Base-by-base conservation (phyloP, 352 stramenopile genomes). In the Pythium aristosporum region DNA sequence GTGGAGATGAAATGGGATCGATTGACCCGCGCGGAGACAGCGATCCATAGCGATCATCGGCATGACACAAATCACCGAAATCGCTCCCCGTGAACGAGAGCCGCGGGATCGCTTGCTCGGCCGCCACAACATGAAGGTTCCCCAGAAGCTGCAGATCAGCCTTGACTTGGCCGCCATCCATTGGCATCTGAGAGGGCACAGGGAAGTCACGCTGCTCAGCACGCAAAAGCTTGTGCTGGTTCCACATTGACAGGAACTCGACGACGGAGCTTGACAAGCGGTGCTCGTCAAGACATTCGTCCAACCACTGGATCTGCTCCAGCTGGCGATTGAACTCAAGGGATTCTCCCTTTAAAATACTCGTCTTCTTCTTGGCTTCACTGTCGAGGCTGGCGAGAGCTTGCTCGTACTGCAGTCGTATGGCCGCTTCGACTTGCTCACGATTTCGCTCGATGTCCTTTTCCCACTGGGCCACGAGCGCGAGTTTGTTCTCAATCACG, bases 251-350 rank as follows among this genome's bases (percentile, higher is more conserved):
- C 11, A 94, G 67, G 43, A 94, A 94, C 20, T 87, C 80, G 23
- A 90, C 68, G 0, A 80, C 67, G 15, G 75, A 69, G 0, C 77
- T 61, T 28, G 72, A 32, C 1, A 63, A 64, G n/a, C 85, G 83
- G 12, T 79, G 71, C n/a, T 76, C 71, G 0, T 84, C 73, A 0
- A 94, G 69, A 32, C 76, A 79, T 36, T 78, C 72, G 25, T 91
- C 83, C 20, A 84, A 63, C 85, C 85, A 94, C 16, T 85, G 81
- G 41, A 94, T 87, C 34, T 91, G 79, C 49, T 94, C 73, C 12
- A 77, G 36, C 52, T 92, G 82, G 0, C 83, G 80, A 41, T 81
- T 55, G 12, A 85, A 79, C 53, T 94, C 85, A 18, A 89, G 67
- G 1, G 57, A 54, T 65, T 92, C 85, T 21, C 83, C 79, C 20